These are phyloP conservation scores for Russula earlei DNA, from an alignment of 768 basidiomycete genomes.

Conservation along the genomic window DNA sequence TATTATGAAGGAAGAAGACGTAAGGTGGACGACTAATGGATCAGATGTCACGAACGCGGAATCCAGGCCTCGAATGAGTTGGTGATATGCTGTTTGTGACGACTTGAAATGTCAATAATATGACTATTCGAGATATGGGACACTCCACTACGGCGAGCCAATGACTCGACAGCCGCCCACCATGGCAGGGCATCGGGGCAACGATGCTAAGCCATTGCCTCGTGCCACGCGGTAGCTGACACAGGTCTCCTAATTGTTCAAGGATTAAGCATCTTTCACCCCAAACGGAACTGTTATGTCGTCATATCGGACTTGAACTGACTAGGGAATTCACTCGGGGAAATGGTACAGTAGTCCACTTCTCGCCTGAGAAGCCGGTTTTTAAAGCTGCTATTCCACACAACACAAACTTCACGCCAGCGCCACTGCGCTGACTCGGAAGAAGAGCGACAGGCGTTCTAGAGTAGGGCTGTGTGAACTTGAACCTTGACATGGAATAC, in stretches of 20 bases:
- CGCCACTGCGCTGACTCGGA: too few relatives aligned
- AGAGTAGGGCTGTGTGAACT: too few relatives aligned
- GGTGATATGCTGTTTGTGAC: not conserved
- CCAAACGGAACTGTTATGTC: constrained; percentile 39
- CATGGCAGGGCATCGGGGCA: too few relatives aligned
- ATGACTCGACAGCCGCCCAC: not conserved
- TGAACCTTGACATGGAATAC: too few relatives aligned
- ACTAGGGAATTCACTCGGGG: too few relatives aligned
- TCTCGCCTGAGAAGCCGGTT: too few relatives aligned
- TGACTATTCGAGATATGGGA: not conserved
- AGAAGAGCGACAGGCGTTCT: too few relatives aligned
- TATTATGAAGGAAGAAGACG: constrained; percentile 27
- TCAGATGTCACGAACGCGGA: not conserved
- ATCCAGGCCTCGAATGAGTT: not conserved
- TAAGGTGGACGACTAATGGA: not conserved
- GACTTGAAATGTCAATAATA: not conserved
- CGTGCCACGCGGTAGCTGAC: not conserved
- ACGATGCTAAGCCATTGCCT: not conserved
- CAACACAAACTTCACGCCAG: too few relatives aligned
- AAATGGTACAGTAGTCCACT: too few relatives aligned
- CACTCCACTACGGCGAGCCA: not conserved
- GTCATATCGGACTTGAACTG: constrained; percentile 69
- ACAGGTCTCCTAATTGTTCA: not conserved
- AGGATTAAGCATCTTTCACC: too few relatives aligned
- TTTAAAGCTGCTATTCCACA: too few relatives aligned